Percentiles rank a stretch among this genome's conserved stretches.
phyloP scores from a whole-genome alignment of 139 green algal genomes.

The Volvox reticuliferus region DNA sequence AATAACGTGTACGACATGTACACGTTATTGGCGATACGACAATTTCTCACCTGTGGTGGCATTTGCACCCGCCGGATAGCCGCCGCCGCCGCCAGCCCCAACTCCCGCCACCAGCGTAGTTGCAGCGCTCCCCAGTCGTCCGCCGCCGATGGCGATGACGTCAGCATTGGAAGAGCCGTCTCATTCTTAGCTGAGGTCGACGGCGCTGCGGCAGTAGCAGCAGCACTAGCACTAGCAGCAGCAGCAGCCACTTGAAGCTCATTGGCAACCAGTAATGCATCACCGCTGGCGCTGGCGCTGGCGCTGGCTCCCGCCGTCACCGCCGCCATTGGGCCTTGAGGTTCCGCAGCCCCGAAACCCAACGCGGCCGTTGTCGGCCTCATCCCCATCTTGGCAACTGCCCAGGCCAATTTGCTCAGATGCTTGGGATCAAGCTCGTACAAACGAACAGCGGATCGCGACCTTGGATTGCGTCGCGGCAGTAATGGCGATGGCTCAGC shows the following conservation, averaged over 20 bases:
- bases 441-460: not conserved
- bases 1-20: too few relatives aligned
- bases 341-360: not conserved
- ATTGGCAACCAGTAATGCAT: not conserved
- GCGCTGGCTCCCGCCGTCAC: not conserved
- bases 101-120: not conserved
- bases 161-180: too few relatives aligned
- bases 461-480: not conserved
- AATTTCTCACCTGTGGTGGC: conserved; percentile 8
- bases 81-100: not conserved
- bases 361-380: not conserved
- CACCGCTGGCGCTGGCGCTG: not conserved
- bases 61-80: not conserved
- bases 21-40: too few relatives aligned
- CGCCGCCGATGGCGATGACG: too few relatives aligned
- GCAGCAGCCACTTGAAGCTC: not conserved
- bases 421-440: not conserved
- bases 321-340: not conserved
- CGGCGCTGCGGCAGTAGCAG: too few relatives aligned
- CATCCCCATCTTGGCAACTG: conserved; percentile 7
- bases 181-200: too few relatives aligned
- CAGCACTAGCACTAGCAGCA: too few relatives aligned
- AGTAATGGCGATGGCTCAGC: too few relatives aligned
- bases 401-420: conserved; percentile 20
- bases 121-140: not conserved